Evolutionary conservation across 1,139 yeast genomes (phyloP).

Genomic region (Geotrichum phurueaensis): DNA sequence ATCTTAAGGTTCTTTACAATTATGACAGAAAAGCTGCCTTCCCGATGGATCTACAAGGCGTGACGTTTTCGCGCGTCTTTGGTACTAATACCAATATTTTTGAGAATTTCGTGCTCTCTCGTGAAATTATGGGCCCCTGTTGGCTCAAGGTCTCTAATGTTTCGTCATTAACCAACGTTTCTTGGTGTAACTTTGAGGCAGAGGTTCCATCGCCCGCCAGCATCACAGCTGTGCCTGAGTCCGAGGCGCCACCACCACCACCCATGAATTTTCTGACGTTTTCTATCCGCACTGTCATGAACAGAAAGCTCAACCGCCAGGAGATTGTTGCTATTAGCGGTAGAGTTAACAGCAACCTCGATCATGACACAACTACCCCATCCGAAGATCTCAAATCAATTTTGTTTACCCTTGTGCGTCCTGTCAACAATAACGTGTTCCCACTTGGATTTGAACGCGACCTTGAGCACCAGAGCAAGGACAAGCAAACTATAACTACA

Average conservation of each 20-base stretch:
- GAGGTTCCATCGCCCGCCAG: constrained; percentile 47
- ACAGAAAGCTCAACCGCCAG: constrained; percentile 64
- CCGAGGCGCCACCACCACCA: constrained; percentile 45
- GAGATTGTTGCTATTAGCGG: constrained; percentile 81
- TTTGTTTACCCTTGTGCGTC: constrained; percentile 65
- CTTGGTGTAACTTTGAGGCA: constrained; percentile 79
- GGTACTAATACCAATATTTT: constrained; percentile 72
- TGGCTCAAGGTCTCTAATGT: constrained; percentile 78
- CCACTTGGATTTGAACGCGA: constrained; percentile 68
- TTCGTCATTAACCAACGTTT: constrained; percentile 52
- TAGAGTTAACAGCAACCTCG: constrained; percentile 50
- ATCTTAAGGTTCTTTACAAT: constrained; percentile 73
- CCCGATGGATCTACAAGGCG: constrained; percentile 66
- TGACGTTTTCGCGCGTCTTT: constrained; percentile 71
- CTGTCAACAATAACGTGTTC: constrained; percentile 46
- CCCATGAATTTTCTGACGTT: constrained; percentile 68
- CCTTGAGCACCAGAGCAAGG: constrained; percentile 18
- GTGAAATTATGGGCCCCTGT: constrained; percentile 94
- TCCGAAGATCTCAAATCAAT: constrained; percentile 32
- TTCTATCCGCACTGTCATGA: constrained; percentile 75
- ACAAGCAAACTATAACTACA: constrained; percentile 20
- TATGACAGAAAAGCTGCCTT: constrained; percentile 40
- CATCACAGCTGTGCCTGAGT: constrained; percentile 48
- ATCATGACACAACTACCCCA: constrained; percentile 50
- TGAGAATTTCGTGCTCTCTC: constrained; percentile 78